Conservation (phyloP, 2,329 filamentous ascomycete genomes). For the Diplocarpon mali region DNA sequence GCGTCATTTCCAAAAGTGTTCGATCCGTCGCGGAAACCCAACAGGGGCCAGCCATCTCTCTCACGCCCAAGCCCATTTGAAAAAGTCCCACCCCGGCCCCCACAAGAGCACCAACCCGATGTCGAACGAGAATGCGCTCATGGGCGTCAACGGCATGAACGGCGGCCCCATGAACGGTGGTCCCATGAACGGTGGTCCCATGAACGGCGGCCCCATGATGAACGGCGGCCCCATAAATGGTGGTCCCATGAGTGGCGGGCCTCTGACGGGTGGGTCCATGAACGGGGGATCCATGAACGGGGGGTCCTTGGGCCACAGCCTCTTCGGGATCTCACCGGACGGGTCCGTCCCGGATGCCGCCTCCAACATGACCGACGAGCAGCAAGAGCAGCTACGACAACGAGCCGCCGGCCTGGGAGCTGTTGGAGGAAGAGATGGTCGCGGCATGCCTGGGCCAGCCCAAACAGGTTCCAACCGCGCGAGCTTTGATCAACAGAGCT, state of each 20-base stretch:
- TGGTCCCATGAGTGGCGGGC: not conserved
- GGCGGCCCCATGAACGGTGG: slow-evolving; percentile 49
- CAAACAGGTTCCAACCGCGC: slow-evolving; percentile 36
- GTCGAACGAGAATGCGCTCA: slow-evolving; percentile 51
- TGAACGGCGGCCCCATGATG: slow-evolving; percentile 30
- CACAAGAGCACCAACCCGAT: slow-evolving; percentile 44
- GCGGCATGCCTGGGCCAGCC: slow-evolving; percentile 43
- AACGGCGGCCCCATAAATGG: no score
- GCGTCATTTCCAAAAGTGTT: slow-evolving; percentile 98
- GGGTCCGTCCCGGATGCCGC: slow-evolving; percentile 24
- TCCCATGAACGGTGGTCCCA: slow-evolving; percentile 46
- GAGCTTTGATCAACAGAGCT: slow-evolving; percentile 43
- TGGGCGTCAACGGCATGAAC: slow-evolving; percentile 44
- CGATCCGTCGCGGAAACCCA: slow-evolving; percentile 88
- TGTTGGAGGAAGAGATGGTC: slow-evolving; percentile 41
- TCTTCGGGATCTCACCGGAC: slow-evolving; percentile 43
- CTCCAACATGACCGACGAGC: slow-evolving; percentile 43
- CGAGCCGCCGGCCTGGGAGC: slow-evolving; percentile 45
- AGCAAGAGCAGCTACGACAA: slow-evolving; percentile 47
- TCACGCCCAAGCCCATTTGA: slow-evolving; percentile 80
- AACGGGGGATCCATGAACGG: not conserved
- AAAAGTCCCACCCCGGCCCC: slow-evolving; percentile 53
- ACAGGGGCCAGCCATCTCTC: slow-evolving; percentile 91
- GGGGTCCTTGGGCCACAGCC: slow-evolving; percentile 15
- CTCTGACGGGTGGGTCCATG: not conserved